phyloP scores from a whole-genome alignment of 1,284 basidiomycete genomes.

The Microbotryum scabiosae region DNA sequence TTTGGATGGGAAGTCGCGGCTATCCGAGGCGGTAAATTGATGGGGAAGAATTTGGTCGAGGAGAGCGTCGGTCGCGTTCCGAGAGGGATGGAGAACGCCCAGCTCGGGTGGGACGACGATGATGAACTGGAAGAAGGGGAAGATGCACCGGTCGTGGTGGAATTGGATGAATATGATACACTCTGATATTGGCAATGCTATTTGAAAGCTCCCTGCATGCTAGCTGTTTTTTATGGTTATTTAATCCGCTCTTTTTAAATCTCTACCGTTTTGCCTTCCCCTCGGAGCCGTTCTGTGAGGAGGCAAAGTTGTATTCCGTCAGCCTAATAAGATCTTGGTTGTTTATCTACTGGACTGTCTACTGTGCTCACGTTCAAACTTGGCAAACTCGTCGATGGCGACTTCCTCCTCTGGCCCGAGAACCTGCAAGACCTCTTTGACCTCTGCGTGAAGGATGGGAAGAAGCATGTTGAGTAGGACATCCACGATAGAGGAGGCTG shows the following conservation, averaged over 20 bases:
- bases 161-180: constrained; percentile 1
- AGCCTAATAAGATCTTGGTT: too few species aligned
- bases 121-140: constrained; percentile 35
- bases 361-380: constrained; percentile 55
- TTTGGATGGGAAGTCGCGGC: constrained; percentile 33
- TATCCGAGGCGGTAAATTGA: constrained; percentile 4
- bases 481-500: neutral
- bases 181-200: too few species aligned
- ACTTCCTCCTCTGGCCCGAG: constrained; percentile 84
- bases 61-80: neutral
- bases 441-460: constrained; percentile 52
- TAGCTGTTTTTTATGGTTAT: neutral
- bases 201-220: too few species aligned
- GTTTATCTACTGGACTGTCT: too few species aligned
- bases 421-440: constrained; percentile 77
- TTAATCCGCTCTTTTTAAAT: constrained; percentile 2
- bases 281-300: constrained; percentile 17
- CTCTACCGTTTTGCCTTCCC: constrained; percentile 26
- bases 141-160: constrained; percentile 34
- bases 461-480: neutral
- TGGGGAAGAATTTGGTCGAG: constrained; percentile 6
- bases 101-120: constrained; percentile 28
- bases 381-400: constrained; percentile 80
- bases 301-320: neutral
- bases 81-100: neutral